These are phyloP conservation scores for Sonneratia alba DNA, from an alignment of 345 rosid genomes.

Conservation along the genomic window DNA sequence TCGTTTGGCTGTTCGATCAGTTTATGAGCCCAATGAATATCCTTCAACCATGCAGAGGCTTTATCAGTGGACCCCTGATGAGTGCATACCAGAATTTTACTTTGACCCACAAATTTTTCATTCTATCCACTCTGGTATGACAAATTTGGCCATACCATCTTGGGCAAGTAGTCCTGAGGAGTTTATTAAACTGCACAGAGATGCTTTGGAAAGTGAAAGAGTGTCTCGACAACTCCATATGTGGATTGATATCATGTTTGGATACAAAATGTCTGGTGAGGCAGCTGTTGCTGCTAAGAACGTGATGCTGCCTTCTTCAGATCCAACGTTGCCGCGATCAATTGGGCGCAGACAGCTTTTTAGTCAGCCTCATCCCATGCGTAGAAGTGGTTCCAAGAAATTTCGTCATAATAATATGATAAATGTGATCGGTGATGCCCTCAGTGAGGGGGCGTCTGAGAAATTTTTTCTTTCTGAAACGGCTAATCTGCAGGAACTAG, in stretches of 20 bases:
- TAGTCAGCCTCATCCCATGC: conserved; percentile 61
- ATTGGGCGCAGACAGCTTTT: conserved; percentile 88
- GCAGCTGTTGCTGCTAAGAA: conserved; percentile 88
- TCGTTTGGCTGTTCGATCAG: conserved; percentile 81
- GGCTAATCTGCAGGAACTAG: conserved; percentile 49
- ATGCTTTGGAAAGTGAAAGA: conserved; percentile 70
- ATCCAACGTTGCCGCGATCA: conserved; percentile 53
- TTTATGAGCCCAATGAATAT: conserved; percentile 94
- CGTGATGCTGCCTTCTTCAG: conserved; percentile 85
- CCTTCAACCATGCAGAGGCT: conserved; percentile 92
- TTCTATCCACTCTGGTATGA: conserved; percentile 74
- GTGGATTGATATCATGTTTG: conserved; percentile 89
- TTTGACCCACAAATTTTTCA: conserved; percentile 66
- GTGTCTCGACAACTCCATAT: conserved; percentile 71
- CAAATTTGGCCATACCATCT: conserved; percentile 78
- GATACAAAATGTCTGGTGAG: conserved; percentile 84
- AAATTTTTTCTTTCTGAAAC: conserved; percentile 38
- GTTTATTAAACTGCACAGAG: conserved; percentile 72
- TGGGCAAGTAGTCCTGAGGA: conserved; percentile 84
- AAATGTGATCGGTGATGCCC: conserved; percentile 24
- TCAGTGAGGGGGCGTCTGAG: conserved; percentile 27
- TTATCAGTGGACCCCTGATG: conserved; percentile 98
- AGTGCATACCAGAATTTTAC: conserved; percentile 93
- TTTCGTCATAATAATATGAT: conserved; percentile 13
- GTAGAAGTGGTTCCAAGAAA: conserved; percentile 29